Evolutionary conservation across 495 filamentous ascomycete genomes (phyloP).

Genomic region (Xylaria grammica): DNA sequence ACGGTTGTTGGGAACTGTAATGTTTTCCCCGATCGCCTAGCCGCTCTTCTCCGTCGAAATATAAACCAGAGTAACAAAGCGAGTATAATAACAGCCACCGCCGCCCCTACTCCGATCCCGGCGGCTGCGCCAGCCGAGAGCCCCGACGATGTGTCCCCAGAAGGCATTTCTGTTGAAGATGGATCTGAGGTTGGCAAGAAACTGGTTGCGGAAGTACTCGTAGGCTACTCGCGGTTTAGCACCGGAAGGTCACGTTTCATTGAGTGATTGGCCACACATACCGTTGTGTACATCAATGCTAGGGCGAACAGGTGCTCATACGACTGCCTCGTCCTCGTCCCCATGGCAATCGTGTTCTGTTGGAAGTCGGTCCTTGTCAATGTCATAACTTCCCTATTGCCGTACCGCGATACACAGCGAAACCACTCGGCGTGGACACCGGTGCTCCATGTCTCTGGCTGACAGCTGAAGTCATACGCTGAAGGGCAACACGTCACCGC

Average conservation of each 20-base stretch:
- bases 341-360: conserved; percentile 20
- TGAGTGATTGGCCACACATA: conserved; percentile 16
- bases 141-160: conserved; percentile 3
- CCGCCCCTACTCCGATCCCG: conserved; percentile 28
- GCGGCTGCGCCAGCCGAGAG: conserved; percentile 21
- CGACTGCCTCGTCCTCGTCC: conserved; percentile 17
- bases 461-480: conserved; percentile 24
- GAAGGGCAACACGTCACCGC: conserved; percentile 37
- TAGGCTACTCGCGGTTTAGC: conserved; percentile 9
- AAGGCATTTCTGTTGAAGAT: background rate
- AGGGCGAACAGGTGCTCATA: conserved; percentile 34
- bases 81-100: conserved; percentile 20
- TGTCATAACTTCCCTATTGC: background rate
- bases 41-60: conserved; percentile 15
- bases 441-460: background rate
- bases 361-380: conserved; percentile 25
- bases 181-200: conserved; percentile 1
- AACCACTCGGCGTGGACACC: conserved; percentile 15
- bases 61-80: conserved; percentile 17
- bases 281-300: conserved; percentile 33
- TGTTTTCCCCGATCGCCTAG: background rate
- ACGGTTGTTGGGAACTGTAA: background rate
- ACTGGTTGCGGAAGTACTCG: background rate
- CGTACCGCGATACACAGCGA: conserved; percentile 26
- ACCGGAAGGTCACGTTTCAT: background rate